Evolutionary conservation across 768 basidiomycete genomes (phyloP).

Genomic region (Candolleomyces efflorescens): DNA sequence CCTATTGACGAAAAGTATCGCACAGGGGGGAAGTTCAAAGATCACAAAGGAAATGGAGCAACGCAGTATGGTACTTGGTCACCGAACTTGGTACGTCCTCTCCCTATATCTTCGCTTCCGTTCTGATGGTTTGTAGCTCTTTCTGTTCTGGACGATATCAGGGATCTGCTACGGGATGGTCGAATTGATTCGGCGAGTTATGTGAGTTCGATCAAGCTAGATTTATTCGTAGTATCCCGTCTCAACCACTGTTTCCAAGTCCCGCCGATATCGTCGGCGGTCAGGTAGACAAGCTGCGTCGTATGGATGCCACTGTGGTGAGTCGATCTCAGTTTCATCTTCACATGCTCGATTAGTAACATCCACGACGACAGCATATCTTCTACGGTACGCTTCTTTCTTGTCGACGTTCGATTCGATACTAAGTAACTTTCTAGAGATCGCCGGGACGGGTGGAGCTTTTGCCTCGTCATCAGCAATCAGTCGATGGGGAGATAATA

Average conservation of each 20-base stretch:
- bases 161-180: conserved; percentile 31
- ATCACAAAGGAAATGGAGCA: no score
- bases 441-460: conserved; percentile 26
- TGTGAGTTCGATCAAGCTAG: neutral
- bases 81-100: conserved; percentile 20
- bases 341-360: neutral
- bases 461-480: conserved; percentile 28
- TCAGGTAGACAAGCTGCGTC: conserved; percentile 25
- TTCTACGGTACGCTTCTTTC: conserved; percentile 18
- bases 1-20: neutral
- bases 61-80: conserved; percentile 24
- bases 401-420: neutral
- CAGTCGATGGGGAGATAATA: conserved; percentile 27
- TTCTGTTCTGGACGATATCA: conserved; percentile 27
- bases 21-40: conserved; percentile 25
- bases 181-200: conserved; percentile 30
- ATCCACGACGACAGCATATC: conserved; percentile 16
- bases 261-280: conserved; percentile 31
- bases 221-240: no score
- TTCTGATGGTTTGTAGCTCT: conserved; percentile 16
- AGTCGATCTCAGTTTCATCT: neutral
- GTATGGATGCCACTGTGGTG: conserved; percentile 29
- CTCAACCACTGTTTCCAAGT: neutral
- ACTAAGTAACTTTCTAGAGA: conserved; percentile 10
- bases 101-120: neutral